Evolutionary conservation across 345 rosid genomes (phyloP), one percentile per base, ranked within the genome.

Genomic region (Raphanus sativus): DNA sequence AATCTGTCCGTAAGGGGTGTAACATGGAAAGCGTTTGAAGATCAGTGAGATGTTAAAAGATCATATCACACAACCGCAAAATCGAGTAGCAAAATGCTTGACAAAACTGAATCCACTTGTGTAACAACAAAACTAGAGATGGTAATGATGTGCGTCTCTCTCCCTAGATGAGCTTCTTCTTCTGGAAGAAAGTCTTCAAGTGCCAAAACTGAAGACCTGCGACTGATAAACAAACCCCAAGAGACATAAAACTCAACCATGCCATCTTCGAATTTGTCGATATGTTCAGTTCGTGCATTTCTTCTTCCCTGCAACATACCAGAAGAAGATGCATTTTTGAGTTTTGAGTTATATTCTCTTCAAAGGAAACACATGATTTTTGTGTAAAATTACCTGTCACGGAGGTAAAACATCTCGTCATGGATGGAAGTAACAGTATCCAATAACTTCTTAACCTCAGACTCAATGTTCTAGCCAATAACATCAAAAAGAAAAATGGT

Each of bases 141-240:
- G 25, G 63, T n/a, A 52, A 15, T 2, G 70, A 16, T 25, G 52
- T 11, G 52, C 8, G 11, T 8, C 10, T 42, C 50, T 42, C 13
- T 21, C 13, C 50, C 78, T 82, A 91, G 77, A 91, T 82, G 67
- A 93, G 89, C 81, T 94, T 94, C 85, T 91, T 91, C 83, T 91
- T 90, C 85, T 91, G 86, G 78, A 94, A 94, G 83, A 89, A 91
- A 24, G 89, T 75, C 86, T 91, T 91, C 67, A 94, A 87, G 81
- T 94, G 93, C 97, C 96, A 94, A 42, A 87, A 42, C 56, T 94
- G 96, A 80, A 91, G 71, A 26, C 85, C 90, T 11, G 91, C 96
- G 66, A 94, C 98, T 0, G 93, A 84, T 60, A 88, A 75, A 85
- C 97, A 91, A 63, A 91, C 84, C 11, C 81, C 33, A 13, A 94